phyloP scores from a whole-genome alignment of 2,329 filamentous ascomycete genomes.

The Fusarium sp. region DNA sequence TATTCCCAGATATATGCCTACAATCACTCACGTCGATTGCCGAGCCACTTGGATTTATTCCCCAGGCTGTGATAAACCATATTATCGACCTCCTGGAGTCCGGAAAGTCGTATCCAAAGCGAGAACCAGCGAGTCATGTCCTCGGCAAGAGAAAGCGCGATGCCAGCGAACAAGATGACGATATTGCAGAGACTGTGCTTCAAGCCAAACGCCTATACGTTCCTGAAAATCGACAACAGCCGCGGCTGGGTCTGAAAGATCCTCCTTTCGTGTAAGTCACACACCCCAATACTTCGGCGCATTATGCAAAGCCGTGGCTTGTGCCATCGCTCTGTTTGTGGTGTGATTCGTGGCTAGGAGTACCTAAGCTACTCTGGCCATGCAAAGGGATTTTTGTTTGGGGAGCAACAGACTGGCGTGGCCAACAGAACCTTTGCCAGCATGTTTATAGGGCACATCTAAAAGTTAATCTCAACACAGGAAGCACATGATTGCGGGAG shows the following conservation, averaged over 20 bases:
- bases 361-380: neutral
- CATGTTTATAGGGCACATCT: neutral
- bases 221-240: neutral
- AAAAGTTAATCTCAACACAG: constrained; percentile 26
- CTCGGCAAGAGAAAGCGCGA: constrained; percentile 58
- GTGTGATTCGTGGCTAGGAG: neutral
- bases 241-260: neutral
- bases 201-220: constrained; percentile 31
- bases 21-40: constrained; percentile 51
- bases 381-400: too few species aligned
- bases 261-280: neutral
- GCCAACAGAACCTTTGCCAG: neutral
- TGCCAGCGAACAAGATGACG: constrained; percentile 37
- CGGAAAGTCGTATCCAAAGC: constrained; percentile 54
- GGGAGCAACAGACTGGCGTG: neutral
- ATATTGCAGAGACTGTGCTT: constrained; percentile 18
- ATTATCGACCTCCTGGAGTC: constrained; percentile 57
- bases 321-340: neutral
- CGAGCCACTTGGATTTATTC: constrained; percentile 44
- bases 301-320: neutral
- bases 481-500: constrained; percentile 34
- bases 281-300: neutral
- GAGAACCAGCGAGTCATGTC: constrained; percentile 19
- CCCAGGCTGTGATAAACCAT: constrained; percentile 50
- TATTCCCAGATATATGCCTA: constrained; percentile 62